Percentiles rank a stretch among this genome's conserved stretches.
phyloP scores from a whole-genome alignment of 2,329 filamentous ascomycete species.

The Ophiognomonia clavigignenti-juglandacearum region DNA sequence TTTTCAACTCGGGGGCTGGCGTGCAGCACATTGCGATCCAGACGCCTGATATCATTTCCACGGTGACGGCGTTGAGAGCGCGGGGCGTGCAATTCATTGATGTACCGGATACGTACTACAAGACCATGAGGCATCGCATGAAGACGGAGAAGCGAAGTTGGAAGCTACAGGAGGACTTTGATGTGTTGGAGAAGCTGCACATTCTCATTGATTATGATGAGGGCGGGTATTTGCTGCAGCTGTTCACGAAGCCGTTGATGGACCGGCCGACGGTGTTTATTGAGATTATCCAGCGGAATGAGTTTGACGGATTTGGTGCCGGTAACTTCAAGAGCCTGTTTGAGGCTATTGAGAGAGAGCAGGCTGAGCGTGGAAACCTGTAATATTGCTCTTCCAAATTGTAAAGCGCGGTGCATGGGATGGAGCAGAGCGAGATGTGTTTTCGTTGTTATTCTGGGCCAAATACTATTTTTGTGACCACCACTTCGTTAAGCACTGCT shows the following conservation, averaged over 20 bases:
- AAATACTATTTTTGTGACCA: background rate
- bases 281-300: slow-evolving; percentile 90
- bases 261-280: slow-evolving; percentile 93
- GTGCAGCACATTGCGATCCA: slow-evolving; percentile 92
- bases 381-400: slow-evolving; percentile 37
- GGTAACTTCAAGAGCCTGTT: slow-evolving; percentile 96
- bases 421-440: background rate
- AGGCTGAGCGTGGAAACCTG: slow-evolving; percentile 80
- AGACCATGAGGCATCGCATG: slow-evolving; percentile 67
- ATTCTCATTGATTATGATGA: slow-evolving; percentile 96
- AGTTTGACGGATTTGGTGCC: slow-evolving; percentile 88
- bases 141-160: slow-evolving; percentile 56
- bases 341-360: slow-evolving; percentile 91
- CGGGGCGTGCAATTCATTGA: slow-evolving; percentile 90
- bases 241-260: slow-evolving; percentile 85
- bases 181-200: slow-evolving; percentile 69
- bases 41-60: slow-evolving; percentile 71
- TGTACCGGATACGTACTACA: slow-evolving; percentile 84
- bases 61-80: slow-evolving; percentile 74
- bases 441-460: background rate
- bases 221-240: slow-evolving; percentile 72
- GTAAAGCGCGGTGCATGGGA: background rate
- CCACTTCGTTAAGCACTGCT: background rate
- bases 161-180: slow-evolving; percentile 74
- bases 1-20: slow-evolving; percentile 84